Percentiles rank a stretch among this genome's conserved stretches.
phyloP scores from a whole-genome alignment of 2,329 filamentous ascomycete genomes.

The Kalaharituber pfeilii region DNA sequence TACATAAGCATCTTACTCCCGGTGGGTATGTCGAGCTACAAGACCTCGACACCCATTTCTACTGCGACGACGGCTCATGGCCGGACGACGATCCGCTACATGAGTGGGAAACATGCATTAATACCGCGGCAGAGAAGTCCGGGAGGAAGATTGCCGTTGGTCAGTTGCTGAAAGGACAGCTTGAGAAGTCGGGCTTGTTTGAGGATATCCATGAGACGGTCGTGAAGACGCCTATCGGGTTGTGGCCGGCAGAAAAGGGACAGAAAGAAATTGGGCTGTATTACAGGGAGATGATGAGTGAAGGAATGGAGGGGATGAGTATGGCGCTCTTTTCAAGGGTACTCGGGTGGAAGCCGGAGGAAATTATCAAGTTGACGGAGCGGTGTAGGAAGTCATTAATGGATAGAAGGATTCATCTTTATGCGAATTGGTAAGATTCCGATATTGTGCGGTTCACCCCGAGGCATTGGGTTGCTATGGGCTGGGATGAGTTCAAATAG shows the following conservation, averaged over 20 bases:
- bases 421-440: conserved; percentile 30
- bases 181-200: conserved; percentile 23
- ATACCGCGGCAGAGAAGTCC: conserved; percentile 5
- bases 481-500: too few relatives aligned
- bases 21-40: conserved; percentile 8
- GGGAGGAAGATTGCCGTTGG: conserved; percentile 16
- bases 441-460: too few relatives aligned
- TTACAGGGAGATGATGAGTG: conserved; percentile 30
- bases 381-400: conserved; percentile 33
- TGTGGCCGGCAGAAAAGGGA: conserved; percentile 30
- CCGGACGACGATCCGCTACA: conserved; percentile 10
- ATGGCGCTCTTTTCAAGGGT: conserved; percentile 37
- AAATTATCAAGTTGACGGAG: conserved; percentile 35
- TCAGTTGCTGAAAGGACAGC: conserved; percentile 21
- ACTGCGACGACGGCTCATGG: conserved; percentile 9
- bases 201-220: conserved; percentile 21
- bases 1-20: conserved; percentile 28
- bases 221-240: conserved; percentile 24
- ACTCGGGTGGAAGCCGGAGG: conserved; percentile 33
- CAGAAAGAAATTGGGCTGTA: conserved; percentile 37
- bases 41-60: not conserved
- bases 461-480: too few relatives aligned
- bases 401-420: conserved; percentile 27
- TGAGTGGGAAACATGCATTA: conserved; percentile 7
- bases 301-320: conserved; percentile 36